Conservation (phyloP, 2,329 filamentous ascomycete genomes). For the Hypomyces perniciosus region DNA sequence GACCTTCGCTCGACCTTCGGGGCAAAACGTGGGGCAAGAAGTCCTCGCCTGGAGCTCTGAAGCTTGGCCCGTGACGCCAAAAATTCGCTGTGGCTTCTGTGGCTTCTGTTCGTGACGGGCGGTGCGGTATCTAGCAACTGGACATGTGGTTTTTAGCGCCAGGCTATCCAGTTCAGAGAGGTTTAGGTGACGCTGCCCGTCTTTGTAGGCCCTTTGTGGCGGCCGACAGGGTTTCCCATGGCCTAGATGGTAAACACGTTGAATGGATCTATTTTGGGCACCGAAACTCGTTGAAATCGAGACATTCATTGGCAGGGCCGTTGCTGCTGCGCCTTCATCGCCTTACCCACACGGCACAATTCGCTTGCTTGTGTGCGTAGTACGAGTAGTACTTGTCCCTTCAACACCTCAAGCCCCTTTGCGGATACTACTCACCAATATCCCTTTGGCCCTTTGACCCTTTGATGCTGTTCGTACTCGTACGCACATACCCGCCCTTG, state of each 20-base stretch:
- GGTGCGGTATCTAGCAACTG: too few relatives aligned
- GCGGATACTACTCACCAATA: too few relatives aligned
- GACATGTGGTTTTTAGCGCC: constrained; percentile 1
- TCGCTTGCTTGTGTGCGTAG: too few relatives aligned
- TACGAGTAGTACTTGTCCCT: too few relatives aligned
- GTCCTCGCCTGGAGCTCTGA: background rate
- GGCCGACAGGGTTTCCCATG: background rate
- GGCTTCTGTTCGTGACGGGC: too few relatives aligned
- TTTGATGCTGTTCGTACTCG: too few relatives aligned
- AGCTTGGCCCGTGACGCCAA: background rate
- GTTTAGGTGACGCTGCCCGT: background rate
- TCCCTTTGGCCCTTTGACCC: too few relatives aligned
- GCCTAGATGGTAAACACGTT: too few relatives aligned
- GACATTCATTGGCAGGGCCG: background rate
- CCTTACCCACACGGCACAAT: background rate
- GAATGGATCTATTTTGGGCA: background rate
- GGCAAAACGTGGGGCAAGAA: background rate
- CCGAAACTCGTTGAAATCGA: constrained; percentile 2
- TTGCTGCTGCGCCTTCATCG: constrained; percentile 1
- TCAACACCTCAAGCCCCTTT: too few relatives aligned
- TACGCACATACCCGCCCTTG: too few relatives aligned
- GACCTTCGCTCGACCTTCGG: background rate
- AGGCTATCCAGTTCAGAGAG: background rate
- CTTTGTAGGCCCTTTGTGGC: background rate
- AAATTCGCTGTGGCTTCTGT: background rate